Percentiles rank a stretch among this genome's conserved stretches.
Conservation (phyloP, 352 stramenopile genomes). For the Globisporangium emineosum region DNA sequence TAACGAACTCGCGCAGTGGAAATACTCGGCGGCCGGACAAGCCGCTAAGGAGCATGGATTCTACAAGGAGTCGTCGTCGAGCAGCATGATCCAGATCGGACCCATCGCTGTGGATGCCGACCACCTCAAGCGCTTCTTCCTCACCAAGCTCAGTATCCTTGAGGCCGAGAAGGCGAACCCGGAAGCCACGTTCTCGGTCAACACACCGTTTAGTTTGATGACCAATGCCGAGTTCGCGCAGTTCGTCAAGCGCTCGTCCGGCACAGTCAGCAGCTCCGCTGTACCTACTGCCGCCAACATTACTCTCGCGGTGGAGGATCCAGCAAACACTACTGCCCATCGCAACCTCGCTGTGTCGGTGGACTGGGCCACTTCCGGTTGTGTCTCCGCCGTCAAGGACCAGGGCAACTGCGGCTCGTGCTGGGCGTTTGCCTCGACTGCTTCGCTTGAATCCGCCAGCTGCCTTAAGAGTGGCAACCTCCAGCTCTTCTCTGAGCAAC, state of each 20-base stretch:
- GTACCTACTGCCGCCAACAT: not conserved
- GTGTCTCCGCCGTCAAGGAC: conserved; percentile 70
- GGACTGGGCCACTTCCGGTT: not conserved
- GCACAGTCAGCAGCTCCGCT: too few relatives aligned
- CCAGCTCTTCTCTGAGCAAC: not conserved
- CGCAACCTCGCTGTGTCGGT: not conserved
- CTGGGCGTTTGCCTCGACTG: conserved; percentile 95
- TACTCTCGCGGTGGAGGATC: not conserved
- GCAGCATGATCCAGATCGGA: not conserved
- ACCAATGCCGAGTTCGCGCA: not conserved
- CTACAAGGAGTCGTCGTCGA: not conserved
- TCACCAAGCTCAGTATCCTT: not conserved
- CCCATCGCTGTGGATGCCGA: not conserved
- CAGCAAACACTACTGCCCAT: not conserved
- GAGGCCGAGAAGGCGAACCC: not conserved
- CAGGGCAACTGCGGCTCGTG: conserved; percentile 96
- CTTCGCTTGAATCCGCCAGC: conserved; percentile 40
- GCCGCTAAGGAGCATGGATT: not conserved
- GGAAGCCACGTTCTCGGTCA: not conserved
- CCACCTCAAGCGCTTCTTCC: not conserved
- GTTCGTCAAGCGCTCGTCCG: not conserved
- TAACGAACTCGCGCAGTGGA: not conserved
- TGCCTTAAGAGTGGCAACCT: conserved; percentile 28
- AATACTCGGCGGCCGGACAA: not conserved
- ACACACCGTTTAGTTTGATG: not conserved